Percentiles rank a stretch among this genome's conserved stretches.
Conservation (phyloP, 1,284 basidiomycete species). For the Earliella scabrosa region DNA sequence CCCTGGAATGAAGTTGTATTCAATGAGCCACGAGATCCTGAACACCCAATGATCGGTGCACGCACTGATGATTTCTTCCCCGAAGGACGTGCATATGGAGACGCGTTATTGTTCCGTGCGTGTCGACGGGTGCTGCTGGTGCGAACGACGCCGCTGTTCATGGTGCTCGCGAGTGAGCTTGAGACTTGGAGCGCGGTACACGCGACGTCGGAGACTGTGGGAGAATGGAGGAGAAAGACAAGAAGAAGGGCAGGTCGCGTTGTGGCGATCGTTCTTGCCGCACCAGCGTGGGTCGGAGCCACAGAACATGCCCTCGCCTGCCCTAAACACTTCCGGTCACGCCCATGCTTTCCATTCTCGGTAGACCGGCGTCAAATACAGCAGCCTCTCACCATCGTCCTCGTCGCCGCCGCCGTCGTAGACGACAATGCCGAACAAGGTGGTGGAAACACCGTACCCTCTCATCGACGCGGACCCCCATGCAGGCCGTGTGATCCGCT, state of each 20-base stretch:
- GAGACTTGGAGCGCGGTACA: not conserved
- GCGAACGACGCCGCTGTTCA: slow-evolving; percentile 25
- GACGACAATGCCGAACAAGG: slow-evolving; percentile 69
- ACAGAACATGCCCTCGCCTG: slow-evolving; percentile 12
- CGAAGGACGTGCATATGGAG: slow-evolving; percentile 27
- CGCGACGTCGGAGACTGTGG: not conserved
- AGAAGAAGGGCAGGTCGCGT: slow-evolving; percentile 1
- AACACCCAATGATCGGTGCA: not conserved
- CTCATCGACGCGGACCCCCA: slow-evolving; percentile 95
- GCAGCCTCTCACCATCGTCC: slow-evolving; percentile 16
- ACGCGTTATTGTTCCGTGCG: slow-evolving; percentile 27
- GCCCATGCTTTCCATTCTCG: slow-evolving; percentile 18
- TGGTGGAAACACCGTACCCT: slow-evolving; percentile 75
- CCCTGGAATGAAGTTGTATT: slow-evolving; percentile 9
- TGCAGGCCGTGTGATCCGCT: slow-evolving; percentile 85
- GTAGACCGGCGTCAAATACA: slow-evolving; percentile 11
- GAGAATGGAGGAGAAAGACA: slow-evolving; percentile 3
- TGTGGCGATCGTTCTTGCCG: slow-evolving; percentile 12
- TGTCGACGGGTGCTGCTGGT: slow-evolving; percentile 21
- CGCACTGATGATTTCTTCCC: slow-evolving; percentile 27
- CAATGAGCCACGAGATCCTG: not conserved
- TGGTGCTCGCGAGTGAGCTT: slow-evolving; percentile 7
- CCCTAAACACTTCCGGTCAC: slow-evolving; percentile 29
- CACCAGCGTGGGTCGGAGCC: slow-evolving; percentile 18
- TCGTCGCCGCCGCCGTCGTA: slow-evolving; percentile 23